Base-by-base conservation (phyloP, 441 rosid genomes). In the Populus hybrid region DNA sequence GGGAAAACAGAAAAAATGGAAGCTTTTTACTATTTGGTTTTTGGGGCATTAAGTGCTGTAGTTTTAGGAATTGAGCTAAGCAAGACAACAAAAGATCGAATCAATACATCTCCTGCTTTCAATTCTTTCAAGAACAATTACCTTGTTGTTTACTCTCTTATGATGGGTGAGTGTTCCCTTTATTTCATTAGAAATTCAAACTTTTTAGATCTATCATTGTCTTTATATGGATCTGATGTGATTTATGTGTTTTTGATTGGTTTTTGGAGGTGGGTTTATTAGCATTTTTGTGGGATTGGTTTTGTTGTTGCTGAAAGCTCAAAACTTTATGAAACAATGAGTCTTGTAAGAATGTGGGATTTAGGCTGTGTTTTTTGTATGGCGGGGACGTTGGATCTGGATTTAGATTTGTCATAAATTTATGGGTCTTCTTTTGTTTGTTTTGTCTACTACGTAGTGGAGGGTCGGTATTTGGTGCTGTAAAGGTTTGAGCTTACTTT, bases 91-190 rank as follows among this genome's bases (percentile, higher is more conserved):
- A 89, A 87, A 70, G 97, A 92, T 79, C 85, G 93, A 73, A 88
- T 88, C 90, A 90, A 77, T 80, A 88, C 93, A 3, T 80, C 94
- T 10, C 63, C 94, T n/a, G 85, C 91, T 72, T 92, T 92, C 90
- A 87, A 84, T 78, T 84, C 94, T 70, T 91, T 92, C 90, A 92
- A 92, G 89, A 89, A 90, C 86, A 90, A 90, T 80, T 92, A 92
- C 80, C 93, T 79, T 30, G 32, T 30, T 30, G 32, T 30, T 30
- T 30, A 30, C 32, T 30, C 32, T 30, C 32, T 30, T 30, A 92
- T 92, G 97, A 92, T 91, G 97, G 94, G 93, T 92, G 83, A 69
- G 57, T 18, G 46, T n/a, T 16, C 14, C 8, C 8, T 34, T 75
- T 32, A n/a, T 18, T 26, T 30, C 70, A 20, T 72, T 71, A 66